A percentile compares a stretch with the other conserved stretches of the same genome.
Conservation (phyloP, 2,329 filamentous ascomycete genomes). For the Colletotrichum spaethianum region DNA sequence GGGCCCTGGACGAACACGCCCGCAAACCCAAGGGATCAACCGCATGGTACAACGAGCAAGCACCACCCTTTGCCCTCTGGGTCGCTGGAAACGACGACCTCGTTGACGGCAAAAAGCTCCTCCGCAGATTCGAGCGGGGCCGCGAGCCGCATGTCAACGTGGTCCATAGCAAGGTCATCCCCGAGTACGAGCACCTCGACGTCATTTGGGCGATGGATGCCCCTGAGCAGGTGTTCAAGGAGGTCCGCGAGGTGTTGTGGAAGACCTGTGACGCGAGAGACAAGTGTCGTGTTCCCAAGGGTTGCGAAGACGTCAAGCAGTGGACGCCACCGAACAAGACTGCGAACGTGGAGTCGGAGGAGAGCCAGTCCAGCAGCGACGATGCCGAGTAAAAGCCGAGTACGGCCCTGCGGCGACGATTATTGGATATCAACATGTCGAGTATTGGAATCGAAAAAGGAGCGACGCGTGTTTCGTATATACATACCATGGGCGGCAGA, state of each 20-base stretch:
- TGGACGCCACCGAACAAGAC: constrained; percentile 52
- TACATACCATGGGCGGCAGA: background rate
- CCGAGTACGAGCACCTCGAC: constrained; percentile 93
- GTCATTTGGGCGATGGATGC: constrained; percentile 96
- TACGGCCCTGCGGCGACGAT: background rate
- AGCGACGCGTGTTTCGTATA: background rate
- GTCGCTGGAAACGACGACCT: constrained; percentile 86
- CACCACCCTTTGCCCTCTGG: constrained; percentile 91
- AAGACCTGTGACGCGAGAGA: constrained; percentile 74
- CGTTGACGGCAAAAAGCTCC: constrained; percentile 83
- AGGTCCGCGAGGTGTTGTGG: constrained; percentile 88
- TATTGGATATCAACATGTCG: background rate
- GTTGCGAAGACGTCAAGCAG: constrained; percentile 68
- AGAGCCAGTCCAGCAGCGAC: constrained; percentile 39
- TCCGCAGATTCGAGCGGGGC: constrained; percentile 81
- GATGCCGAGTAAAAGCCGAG: constrained; percentile 24
- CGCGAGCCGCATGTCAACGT: constrained; percentile 86
- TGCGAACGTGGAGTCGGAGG: background rate
- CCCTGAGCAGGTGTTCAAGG: constrained; percentile 84
- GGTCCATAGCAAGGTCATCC: constrained; percentile 86
- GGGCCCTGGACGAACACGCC: constrained; percentile 50
- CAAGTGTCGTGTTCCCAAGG: constrained; percentile 74
- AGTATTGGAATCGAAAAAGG: background rate
- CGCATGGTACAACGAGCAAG: constrained; percentile 86
- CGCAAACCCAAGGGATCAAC: constrained; percentile 63